Percentiles rank a stretch among this genome's conserved stretches.
Evolutionary conservation across 257 asterid genomes (phyloP).

Genomic region (Solanum corneliomulleri): DNA sequence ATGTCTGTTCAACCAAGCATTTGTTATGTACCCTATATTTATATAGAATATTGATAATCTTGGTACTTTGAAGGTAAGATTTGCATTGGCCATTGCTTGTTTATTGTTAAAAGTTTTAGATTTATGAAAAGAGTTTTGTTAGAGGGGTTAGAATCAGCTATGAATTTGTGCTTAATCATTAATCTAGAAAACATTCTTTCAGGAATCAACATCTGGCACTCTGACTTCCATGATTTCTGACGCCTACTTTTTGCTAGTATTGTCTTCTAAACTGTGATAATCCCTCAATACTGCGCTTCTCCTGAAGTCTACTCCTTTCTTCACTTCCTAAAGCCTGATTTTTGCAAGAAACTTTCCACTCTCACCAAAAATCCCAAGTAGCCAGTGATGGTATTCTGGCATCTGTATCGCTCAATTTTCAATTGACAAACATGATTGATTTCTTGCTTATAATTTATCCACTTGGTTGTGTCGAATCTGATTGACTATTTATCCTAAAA

Average conservation of each 20-base stretch:
- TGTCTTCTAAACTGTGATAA: not conserved
- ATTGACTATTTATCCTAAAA: not conserved
- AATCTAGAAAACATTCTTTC: not conserved
- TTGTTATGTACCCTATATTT: not conserved
- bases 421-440: too few species aligned
- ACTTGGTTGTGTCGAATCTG: not conserved
- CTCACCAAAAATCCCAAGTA: too few species aligned
- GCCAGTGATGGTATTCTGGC: too few species aligned
- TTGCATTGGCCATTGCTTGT: not conserved
- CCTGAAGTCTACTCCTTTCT: not conserved
- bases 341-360: too few species aligned
- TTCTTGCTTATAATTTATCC: not conserved
- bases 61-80: not conserved
- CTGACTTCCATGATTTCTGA: not conserved
- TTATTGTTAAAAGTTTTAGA: not conserved
- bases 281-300: not conserved
- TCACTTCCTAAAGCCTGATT: too few species aligned
- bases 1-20: not conserved
- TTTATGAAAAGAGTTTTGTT: not conserved
- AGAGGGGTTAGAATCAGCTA: not conserved
- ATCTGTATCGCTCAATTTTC: too few species aligned
- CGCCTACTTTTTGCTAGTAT: not conserved
- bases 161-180: not conserved
- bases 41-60: not conserved
- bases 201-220: not conserved